A percentile compares a stretch with the other conserved stretches of the same genome.
Evolutionary conservation across 371 early-diverging fungal species (phyloP).

Genomic region (Mucor ambiguus): DNA sequence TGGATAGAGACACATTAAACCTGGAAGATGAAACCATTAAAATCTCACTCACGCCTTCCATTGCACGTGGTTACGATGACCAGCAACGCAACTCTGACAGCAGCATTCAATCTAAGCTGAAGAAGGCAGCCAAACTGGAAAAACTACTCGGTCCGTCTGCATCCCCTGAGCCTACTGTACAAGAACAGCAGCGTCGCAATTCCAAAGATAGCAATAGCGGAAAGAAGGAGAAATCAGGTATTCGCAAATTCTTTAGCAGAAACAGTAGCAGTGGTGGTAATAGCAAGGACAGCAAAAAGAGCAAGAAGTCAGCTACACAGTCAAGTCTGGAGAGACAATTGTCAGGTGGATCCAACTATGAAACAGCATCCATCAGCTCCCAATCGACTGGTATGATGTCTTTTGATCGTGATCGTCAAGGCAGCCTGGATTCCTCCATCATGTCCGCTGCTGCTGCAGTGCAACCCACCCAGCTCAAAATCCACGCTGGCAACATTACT

Average conservation of each 20-base stretch:
- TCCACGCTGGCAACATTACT: conserved; percentile 46
- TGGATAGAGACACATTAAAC: conserved; percentile 8
- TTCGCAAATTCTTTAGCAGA: conserved; percentile 50
- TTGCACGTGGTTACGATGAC: conserved; percentile 37
- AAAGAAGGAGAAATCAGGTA: conserved; percentile 39
- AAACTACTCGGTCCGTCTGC: conserved; percentile 14
- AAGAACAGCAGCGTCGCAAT: conserved; percentile 8
- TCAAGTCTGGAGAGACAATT: conserved; percentile 8
- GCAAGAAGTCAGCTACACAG: conserved; percentile 1
- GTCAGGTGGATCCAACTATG: conserved; percentile 18
- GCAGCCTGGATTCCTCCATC: conserved; percentile 32
- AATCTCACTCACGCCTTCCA: conserved; percentile 49
- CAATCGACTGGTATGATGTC: conserved; percentile 32
- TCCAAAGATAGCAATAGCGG: conserved; percentile 27
- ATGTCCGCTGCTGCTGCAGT: not conserved
- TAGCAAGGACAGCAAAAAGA: conserved; percentile 33
- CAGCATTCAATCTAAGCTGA: conserved; percentile 29
- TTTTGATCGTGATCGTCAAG: conserved; percentile 27
- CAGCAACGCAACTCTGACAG: conserved; percentile 9
- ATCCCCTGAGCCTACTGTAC: conserved; percentile 7
- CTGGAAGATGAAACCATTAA: conserved; percentile 49
- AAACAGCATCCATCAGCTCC: conserved; percentile 43
- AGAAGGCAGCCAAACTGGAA: conserved; percentile 33
- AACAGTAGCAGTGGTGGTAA: conserved; percentile 25
- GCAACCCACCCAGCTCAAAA: conserved; percentile 32